phyloP scores from a whole-genome alignment of 73 alveolate genomes.

The Paramecium biaurelia region DNA sequence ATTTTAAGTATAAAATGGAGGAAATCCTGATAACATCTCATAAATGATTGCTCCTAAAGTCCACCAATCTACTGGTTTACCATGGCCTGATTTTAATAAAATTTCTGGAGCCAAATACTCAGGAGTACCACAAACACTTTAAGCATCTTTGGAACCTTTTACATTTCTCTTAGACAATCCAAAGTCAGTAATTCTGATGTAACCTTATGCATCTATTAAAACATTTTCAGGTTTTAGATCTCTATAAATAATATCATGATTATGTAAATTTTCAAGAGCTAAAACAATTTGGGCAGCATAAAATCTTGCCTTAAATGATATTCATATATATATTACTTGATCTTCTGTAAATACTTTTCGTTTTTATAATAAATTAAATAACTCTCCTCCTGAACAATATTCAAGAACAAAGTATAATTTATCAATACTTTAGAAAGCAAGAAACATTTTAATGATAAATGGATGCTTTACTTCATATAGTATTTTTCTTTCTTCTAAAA shows the following conservation, averaged over 20 bases:
- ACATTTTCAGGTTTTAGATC: constrained; percentile 62
- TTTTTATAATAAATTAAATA: constrained; percentile 77
- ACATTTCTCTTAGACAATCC: constrained; percentile 58
- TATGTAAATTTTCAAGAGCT: constrained; percentile 60
- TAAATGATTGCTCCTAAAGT: constrained; percentile 86
- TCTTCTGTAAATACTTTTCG: constrained; percentile 52
- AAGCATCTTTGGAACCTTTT: constrained; percentile 53
- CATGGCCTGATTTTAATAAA: constrained; percentile 77
- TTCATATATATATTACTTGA: background rate
- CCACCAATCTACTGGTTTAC: constrained; percentile 89
- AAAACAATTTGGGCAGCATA: constrained; percentile 61
- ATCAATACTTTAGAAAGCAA: constrained; percentile 86
- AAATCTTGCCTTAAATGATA: constrained; percentile 46
- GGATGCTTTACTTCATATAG: constrained; percentile 82
- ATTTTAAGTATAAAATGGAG: constrained; percentile 91
- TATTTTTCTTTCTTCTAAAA: constrained; percentile 83
- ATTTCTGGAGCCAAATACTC: constrained; percentile 97
- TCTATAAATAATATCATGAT: constrained; percentile 57
- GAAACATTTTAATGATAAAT: constrained; percentile 81
- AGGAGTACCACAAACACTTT: constrained; percentile 86
- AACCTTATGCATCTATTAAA: constrained; percentile 58
- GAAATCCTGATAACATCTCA: constrained; percentile 93
- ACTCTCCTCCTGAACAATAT: constrained; percentile 95
- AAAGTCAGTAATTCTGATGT: constrained; percentile 57
- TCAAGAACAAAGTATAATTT: constrained; percentile 94